These are phyloP conservation scores for Debaryomyces maramus DNA, from an alignment of 805 yeast genomes.

Conservation along the genomic window DNA sequence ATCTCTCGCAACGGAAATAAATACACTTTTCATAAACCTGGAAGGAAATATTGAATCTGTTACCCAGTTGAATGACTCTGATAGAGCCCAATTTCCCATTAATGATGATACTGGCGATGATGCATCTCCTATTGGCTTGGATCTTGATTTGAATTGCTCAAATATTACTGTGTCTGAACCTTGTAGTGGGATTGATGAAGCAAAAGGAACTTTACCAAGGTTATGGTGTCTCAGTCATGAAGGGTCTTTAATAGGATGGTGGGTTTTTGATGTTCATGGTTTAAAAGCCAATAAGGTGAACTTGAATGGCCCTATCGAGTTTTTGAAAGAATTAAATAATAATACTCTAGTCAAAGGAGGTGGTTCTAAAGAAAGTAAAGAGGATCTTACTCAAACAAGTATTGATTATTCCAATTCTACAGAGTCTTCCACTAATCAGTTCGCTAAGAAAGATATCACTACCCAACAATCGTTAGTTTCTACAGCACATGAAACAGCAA, in stretches of 20 bases:
- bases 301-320: not conserved
- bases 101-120: constrained; percentile 65
- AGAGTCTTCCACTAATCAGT: too few relatives aligned
- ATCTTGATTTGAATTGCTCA: constrained; percentile 54
- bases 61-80: constrained; percentile 62
- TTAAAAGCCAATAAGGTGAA: constrained; percentile 32
- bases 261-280: constrained; percentile 57
- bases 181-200: constrained; percentile 55
- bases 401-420: too few relatives aligned
- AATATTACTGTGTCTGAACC: constrained; percentile 49
- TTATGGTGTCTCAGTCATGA: constrained; percentile 60
- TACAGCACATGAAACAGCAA: too few relatives aligned
- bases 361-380: too few relatives aligned
- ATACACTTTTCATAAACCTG: constrained; percentile 27
- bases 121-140: constrained; percentile 69
- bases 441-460: too few relatives aligned
- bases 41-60: constrained; percentile 21
- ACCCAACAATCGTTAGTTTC: too few relatives aligned
- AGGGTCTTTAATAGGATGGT: constrained; percentile 65
- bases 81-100: constrained; percentile 73
- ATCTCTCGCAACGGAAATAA: constrained; percentile 64
- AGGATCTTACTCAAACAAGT: too few relatives aligned
- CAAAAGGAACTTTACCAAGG: constrained; percentile 60
- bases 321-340: not conserved
- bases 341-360: too few relatives aligned